phyloP scores from a whole-genome alignment of 768 basidiomycete genomes.

The Coprinopsis strossmayeri region DNA sequence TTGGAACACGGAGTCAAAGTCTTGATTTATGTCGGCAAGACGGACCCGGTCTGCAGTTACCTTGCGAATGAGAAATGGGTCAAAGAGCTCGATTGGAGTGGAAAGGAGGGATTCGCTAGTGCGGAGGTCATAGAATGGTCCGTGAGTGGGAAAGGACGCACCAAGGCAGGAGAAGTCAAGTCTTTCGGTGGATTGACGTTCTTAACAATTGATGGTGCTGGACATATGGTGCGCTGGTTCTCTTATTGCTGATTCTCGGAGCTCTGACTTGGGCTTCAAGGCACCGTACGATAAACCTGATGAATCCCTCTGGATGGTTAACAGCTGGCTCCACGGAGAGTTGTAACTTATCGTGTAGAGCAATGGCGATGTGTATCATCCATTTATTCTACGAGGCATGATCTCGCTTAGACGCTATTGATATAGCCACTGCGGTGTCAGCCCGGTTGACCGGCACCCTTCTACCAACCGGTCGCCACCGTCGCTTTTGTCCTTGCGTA shows the following conservation, averaged over 20 bases:
- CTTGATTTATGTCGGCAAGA: constrained; percentile 64
- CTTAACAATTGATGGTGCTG: constrained; percentile 57
- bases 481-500: no score
- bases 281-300: constrained; percentile 59
- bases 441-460: no score
- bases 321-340: constrained; percentile 5
- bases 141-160: constrained; percentile 35
- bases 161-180: constrained; percentile 28
- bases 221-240: constrained; percentile 56
- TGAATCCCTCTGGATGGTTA: constrained; percentile 34
- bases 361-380: no score
- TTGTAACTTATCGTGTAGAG: no score
- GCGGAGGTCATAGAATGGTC: constrained; percentile 31
- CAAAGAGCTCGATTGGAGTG: constrained; percentile 65
- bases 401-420: no score
- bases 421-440: no score
- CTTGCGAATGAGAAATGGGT: constrained; percentile 72
- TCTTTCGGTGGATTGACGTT: constrained; percentile 51
- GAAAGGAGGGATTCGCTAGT: constrained; percentile 30
- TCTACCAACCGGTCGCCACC: no score
- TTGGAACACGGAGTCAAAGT: constrained; percentile 67
- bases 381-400: no score
- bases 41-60: constrained; percentile 76
- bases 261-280: constrained; percentile 16
- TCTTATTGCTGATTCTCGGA: neutral